Evolutionary conservation across 2,329 filamentous ascomycete species (phyloP), one percentile per base, ranked within the genome.

Genomic region (Epichloe sylvatica): DNA sequence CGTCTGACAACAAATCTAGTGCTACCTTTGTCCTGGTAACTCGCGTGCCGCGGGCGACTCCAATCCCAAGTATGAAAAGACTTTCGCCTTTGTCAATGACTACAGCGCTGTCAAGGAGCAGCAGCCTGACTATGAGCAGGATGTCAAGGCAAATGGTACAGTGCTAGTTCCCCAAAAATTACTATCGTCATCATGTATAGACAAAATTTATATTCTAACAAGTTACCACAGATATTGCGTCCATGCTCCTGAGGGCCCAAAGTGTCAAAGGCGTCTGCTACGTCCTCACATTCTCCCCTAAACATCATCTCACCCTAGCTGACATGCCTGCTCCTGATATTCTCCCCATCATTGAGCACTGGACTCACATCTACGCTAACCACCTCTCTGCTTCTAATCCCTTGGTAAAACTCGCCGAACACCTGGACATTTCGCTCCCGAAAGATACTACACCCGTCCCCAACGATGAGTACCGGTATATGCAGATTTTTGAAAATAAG

Each of bases 401-500:
- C 0, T 76, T 90, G 6, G 73, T 55, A 0, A 54, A 63, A 17
- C 56, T 63, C 4, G 67, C 69, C 2, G 69, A 69, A 1, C 59
- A 64, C 19, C 64, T 72, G 5, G 58, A 66, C 5, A 62, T 76
- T 7, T 63, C 66, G 2, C 59, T 72, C 62, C 45, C 59, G 34
- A 63, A 55, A 17, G 64, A 67, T 5, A 61, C 61, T 12, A 62
- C 64, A 9, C 67, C 67, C 5, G 42, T 58, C 1, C 83, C 88
- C 4, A 80, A 75, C 47, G 77, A 85, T 48, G 87, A 94, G 67
- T 88, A 94, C 60, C 80, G 85, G 49, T 97, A 94, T 70, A 96
- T 98, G 90, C 92, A 98, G 64, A 97, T 98, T 55, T 98, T 98
- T 55, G 92, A 98, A 70, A 98, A 98, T 73, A 98, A 98, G 70